Conservation (phyloP, 371 early-diverging fungal genomes). For the Mucor irregularis region DNA sequence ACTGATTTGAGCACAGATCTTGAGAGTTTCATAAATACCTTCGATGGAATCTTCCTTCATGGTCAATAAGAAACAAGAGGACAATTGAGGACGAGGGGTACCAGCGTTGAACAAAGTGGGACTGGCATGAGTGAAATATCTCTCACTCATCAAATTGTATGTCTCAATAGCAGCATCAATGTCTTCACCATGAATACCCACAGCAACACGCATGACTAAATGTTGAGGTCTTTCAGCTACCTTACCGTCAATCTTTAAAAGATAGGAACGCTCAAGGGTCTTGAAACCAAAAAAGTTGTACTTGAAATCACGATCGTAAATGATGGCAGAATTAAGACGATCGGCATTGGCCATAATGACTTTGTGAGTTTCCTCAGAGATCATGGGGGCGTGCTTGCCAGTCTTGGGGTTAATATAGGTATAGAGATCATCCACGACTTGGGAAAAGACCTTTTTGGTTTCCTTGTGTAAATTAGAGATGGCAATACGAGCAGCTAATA, state of each 20-base stretch:
- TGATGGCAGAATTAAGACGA: constrained; percentile 83
- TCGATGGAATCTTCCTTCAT: constrained; percentile 94
- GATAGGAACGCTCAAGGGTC: constrained; percentile 91
- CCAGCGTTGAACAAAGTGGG: constrained; percentile 97
- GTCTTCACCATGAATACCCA: constrained; percentile 91
- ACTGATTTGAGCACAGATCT: constrained; percentile 90
- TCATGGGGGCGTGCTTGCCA: constrained; percentile 72
- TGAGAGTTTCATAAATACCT: constrained; percentile 95
- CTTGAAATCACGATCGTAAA: constrained; percentile 91
- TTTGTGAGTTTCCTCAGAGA: constrained; percentile 69
- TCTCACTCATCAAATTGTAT: constrained; percentile 87
- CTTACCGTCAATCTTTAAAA: constrained; percentile 78
- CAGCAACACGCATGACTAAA: constrained; percentile 93
- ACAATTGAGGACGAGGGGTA: constrained; percentile 90
- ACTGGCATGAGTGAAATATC: constrained; percentile 94
- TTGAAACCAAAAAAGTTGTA: constrained; percentile 97
- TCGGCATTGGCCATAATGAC: constrained; percentile 71
- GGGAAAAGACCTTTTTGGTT: constrained; percentile 80
- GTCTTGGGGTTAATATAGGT: constrained; percentile 80
- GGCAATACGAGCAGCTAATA: constrained; percentile 90
- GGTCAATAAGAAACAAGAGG: constrained; percentile 90
- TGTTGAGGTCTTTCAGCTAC: constrained; percentile 95
- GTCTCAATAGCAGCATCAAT: constrained; percentile 89
- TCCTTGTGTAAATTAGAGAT: constrained; percentile 91
- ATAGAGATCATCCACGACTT: constrained; percentile 65